Base-by-base conservation (phyloP, 495 filamentous ascomycete genomes). In the Elasticomyces elasticus region DNA sequence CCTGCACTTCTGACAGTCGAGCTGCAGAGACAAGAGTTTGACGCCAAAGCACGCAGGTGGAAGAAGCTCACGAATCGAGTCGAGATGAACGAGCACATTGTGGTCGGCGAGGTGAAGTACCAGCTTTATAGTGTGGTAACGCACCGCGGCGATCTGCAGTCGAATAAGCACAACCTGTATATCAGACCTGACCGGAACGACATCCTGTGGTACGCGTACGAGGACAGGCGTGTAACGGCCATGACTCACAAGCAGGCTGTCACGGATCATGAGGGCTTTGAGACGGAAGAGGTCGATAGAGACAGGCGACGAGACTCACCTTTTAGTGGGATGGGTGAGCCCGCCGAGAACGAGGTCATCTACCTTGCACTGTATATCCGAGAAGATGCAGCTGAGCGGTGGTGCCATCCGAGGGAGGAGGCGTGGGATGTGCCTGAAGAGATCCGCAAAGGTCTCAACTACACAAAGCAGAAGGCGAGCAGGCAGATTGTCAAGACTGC, bases 121-220 rank as follows among this genome's bases (percentile, higher is more conserved):
- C 71, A 75, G 0, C 72, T 85, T 1, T 83, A 78, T 56, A 79
- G 79, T 15, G 79, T 82, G 44, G 69, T 83, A 17, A 79, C 82
- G 3, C 81, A 84, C 58, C 73, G 72, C 49, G 81, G 78, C 27
- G 75, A 74, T 25, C 78, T 82, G 33, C 76, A 76, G 13, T 83
- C 81, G 9, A 73, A 75, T 49, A 71, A 80, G 27, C 84, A 81
- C 66, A 78, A 79, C 59, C 76, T 78, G 38, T 77, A 83, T 37
- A 62, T 85, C 42, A 73, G 80, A 15, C 81, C 82, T 11, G 72
- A 72, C 19, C 78, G 79, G 0, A 75, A 75, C 3, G 75, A 71
- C 10, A 71, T 73, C 10, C 74, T 69, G 41, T 85, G 81, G 81
- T 69, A 84, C 40, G 74, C 71, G 24, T 85, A 82, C 54, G 69